Evolutionary conservation across 2,329 filamentous ascomycete species (phyloP).

Genomic region (Aureobasidium sp.): DNA sequence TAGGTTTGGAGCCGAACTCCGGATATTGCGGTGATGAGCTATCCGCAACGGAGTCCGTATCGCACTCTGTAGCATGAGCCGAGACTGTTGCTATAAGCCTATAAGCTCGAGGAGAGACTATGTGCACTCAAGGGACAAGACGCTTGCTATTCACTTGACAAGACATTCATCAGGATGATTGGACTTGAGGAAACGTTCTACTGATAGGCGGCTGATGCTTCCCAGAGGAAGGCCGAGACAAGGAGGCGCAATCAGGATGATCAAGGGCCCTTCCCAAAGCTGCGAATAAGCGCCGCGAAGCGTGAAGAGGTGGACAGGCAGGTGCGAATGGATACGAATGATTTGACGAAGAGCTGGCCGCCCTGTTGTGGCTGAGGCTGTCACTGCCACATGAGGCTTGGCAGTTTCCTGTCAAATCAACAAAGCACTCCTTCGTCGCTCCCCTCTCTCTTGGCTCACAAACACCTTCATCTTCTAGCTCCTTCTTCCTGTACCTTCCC

Average conservation of each 20-base stretch:
- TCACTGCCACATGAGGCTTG: conserved; percentile 8
- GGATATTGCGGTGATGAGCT: neutral
- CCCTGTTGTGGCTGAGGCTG: neutral
- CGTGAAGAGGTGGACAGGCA: neutral
- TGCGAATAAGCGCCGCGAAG: neutral
- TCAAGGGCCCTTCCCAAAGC: neutral
- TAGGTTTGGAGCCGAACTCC: neutral
- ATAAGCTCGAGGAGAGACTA: neutral
- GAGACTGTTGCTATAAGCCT: neutral
- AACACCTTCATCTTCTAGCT: neutral
- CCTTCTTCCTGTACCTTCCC: neutral
- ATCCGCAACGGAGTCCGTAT: neutral
- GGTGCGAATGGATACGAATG: neutral
- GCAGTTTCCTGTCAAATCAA: neutral
- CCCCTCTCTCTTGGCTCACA: neutral
- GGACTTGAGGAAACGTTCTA: neutral
- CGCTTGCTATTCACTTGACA: neutral
- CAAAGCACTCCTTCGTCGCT: neutral
- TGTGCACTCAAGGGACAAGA: too few relatives aligned
- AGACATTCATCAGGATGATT: neutral
- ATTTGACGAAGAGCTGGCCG: neutral
- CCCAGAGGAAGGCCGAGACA: neutral
- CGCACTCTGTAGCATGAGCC: neutral
- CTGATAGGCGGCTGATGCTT: neutral
- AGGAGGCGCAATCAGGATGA: neutral